Base-by-base conservation (phyloP, 371 early-diverging fungal species). In the Mortierella sp. region DNA sequence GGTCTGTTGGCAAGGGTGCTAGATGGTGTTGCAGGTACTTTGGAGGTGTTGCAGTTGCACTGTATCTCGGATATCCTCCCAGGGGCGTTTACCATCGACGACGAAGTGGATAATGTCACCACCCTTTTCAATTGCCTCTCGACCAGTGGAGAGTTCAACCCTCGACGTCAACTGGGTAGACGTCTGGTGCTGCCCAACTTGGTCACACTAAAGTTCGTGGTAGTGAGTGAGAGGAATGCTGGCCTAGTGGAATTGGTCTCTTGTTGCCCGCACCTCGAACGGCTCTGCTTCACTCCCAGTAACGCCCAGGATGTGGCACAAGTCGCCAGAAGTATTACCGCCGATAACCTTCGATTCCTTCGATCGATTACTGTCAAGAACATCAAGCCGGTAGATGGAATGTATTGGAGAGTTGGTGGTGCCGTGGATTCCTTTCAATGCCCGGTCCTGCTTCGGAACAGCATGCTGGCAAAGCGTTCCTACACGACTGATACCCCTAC, bases 1-100 rank as follows among this genome's bases (percentile, higher is more conserved):
- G 74, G 74, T 5, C n/a, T 55, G 28, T 45, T 74, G 38, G 60
- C 74, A 21, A 57, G 57, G 58, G 60, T 74, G 4, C 63, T 63
- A 34, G 63, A 34, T 34, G 6, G 19, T 34, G 74, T 74, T 9
- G 47, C 74, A 28, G 60, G 45, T 2, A 74, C 74, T 1, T 7
- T 74, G 47, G 71, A 38, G 58, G 72, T 14, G 45, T 55, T 21
- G 71, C 19, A 63, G 34, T 7, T 63, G 63, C 16, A 63, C 34
- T 28, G 19, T 28, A 63, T 63, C 14, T 0, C 16, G 16, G 34
- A 34, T 34, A 11, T 63, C 34, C 63, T 31, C 28, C 63, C 63
- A 2, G 63, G 34, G 0, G 63, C 28, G 6, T 63, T 63, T 14
- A 13, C n/a, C 13, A 9, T 58, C 26, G 58, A 58, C 28, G 58